phyloP scores from a whole-genome alignment of 2,329 filamentous ascomycete species.

The Colletotrichum trifolii region DNA sequence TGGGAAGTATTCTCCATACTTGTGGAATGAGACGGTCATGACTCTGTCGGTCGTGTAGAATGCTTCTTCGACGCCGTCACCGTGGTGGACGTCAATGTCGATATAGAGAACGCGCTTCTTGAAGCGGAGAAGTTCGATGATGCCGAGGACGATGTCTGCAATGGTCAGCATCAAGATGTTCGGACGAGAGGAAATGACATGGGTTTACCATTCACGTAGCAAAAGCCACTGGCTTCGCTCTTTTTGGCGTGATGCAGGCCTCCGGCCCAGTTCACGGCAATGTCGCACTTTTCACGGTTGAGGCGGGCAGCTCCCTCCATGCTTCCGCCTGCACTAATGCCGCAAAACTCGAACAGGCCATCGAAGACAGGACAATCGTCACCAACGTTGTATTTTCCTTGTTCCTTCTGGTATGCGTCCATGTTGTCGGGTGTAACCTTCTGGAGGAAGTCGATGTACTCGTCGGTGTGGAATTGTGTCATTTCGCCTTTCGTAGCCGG shows the following conservation, averaged over 20 bases:
- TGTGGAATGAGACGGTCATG: conserved; percentile 94
- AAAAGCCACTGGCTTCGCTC: conserved; percentile 95
- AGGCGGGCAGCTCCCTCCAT: conserved; percentile 93
- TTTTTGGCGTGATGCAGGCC: conserved; percentile 98
- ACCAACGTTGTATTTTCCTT: conserved; percentile 92
- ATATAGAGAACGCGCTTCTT: conserved; percentile 98
- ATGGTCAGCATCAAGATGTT: conserved; percentile 7
- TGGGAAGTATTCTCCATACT: conserved; percentile 96
- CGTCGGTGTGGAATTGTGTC: conserved; percentile 91
- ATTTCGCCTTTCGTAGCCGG: conserved; percentile 90
- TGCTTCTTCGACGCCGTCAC: conserved; percentile 91
- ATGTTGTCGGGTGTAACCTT: conserved; percentile 99
- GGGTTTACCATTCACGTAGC: conserved; percentile 88
- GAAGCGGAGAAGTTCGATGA: conserved; percentile 89
- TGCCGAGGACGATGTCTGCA: conserved; percentile 92
- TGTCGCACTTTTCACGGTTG: conserved; percentile 91
- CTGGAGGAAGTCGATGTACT: conserved; percentile 94
- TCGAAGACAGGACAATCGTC: conserved; percentile 99
- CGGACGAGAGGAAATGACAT: too few relatives aligned
- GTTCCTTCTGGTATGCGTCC: conserved; percentile 91
- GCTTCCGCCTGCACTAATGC: conserved; percentile 91
- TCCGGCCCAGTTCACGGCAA: conserved; percentile 98
- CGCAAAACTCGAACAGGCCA: conserved; percentile 96
- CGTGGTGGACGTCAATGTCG: conserved; percentile 94
- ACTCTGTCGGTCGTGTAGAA: conserved; percentile 94